Conservation (phyloP, 805 yeast species). For the Candida ascalaphidarum region DNA sequence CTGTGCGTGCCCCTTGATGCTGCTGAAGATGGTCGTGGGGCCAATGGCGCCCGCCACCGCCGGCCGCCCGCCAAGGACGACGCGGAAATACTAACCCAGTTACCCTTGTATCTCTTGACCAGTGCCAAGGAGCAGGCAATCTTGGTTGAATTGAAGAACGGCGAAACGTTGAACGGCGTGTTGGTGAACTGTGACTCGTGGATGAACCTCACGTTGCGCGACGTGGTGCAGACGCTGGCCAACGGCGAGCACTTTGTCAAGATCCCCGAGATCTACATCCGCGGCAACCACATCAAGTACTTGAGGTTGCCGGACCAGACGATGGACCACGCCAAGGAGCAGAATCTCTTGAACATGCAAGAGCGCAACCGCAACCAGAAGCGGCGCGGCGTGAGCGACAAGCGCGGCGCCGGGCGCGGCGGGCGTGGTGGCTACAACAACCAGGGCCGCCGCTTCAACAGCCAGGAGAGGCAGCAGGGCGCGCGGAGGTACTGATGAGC, state of each 20-base stretch:
- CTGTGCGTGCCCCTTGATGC: too few species aligned
- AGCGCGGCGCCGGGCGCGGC: slow-evolving; percentile 13
- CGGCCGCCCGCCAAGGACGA: too few species aligned
- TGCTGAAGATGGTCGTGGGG: too few species aligned
- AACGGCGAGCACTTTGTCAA: slow-evolving; percentile 55
- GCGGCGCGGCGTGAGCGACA: slow-evolving; percentile 29
- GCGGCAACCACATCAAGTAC: slow-evolving; percentile 79
- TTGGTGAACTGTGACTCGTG: slow-evolving; percentile 83
- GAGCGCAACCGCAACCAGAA: slow-evolving; percentile 39
- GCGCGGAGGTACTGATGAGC: too few species aligned
- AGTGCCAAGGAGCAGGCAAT: slow-evolving; percentile 86
- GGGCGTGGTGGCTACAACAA: slow-evolving; percentile 17
- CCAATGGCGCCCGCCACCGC: too few species aligned
- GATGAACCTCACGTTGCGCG: slow-evolving; percentile 85
- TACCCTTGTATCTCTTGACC: slow-evolving; percentile 84
- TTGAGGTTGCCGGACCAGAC: slow-evolving; percentile 62
- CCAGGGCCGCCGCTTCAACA: slow-evolving; percentile 13
- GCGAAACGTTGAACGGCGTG: slow-evolving; percentile 81
- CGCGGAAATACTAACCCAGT: slow-evolving; percentile 30
- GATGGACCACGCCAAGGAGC: slow-evolving; percentile 69
- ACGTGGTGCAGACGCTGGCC: slow-evolving; percentile 62
- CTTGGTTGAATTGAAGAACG: slow-evolving; percentile 83
- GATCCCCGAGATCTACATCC: slow-evolving; percentile 67
- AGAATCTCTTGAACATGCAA: slow-evolving; percentile 42
- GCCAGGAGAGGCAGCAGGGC: slow-evolving; percentile 7